phyloP scores from a whole-genome alignment of 2,329 filamentous ascomycete genomes.

The Trichophyton mentagrophytes region DNA sequence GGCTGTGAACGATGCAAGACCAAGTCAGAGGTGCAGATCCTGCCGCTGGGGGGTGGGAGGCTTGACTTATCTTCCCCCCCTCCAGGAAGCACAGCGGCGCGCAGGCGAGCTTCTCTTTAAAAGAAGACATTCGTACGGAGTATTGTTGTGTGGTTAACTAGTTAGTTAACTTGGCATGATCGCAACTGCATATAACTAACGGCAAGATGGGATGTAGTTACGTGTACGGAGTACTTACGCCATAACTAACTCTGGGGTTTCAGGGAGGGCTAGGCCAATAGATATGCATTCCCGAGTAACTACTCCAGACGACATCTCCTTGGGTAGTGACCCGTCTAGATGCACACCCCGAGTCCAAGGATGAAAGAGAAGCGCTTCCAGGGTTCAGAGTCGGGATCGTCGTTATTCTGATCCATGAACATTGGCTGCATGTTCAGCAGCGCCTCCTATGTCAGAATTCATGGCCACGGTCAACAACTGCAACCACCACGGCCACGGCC shows the following conservation, averaged over 20 bases:
- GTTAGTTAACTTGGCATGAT: neutral
- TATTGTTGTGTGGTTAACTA: neutral
- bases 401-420: neutral
- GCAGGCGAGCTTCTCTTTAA: neutral
- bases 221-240: neutral
- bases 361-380: neutral
- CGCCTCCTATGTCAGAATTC: neutral
- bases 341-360: neutral
- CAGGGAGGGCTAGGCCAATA: neutral
- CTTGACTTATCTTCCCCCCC: neutral
- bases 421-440: neutral
- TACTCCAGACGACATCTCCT: neutral
- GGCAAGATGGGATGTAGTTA: neutral
- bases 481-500: neutral
- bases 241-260: neutral
- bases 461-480: neutral
- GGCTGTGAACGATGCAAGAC: conserved; percentile 5
- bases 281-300: neutral
- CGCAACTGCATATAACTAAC: neutral
- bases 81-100: neutral
- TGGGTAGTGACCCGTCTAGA: neutral
- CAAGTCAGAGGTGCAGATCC: conserved; percentile 7
- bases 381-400: neutral
- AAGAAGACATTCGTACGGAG: neutral
- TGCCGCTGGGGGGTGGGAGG: neutral